phyloP scores from a whole-genome alignment of 768 basidiomycete genomes.

The Xerocomellus intermedius region DNA sequence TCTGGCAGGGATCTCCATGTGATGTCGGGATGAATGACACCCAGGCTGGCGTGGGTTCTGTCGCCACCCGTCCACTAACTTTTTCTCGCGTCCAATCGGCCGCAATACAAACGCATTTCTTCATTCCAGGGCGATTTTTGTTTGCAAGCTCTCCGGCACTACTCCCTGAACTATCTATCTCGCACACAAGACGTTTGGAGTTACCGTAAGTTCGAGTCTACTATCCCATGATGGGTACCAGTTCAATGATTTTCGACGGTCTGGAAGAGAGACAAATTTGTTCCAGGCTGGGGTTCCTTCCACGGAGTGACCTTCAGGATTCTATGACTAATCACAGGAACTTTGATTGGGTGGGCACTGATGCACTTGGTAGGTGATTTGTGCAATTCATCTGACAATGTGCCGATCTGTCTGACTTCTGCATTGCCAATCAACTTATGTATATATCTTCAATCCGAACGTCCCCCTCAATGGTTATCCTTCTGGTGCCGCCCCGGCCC shows the following conservation, averaged over 20 bases:
- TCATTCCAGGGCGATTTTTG: conserved; percentile 18
- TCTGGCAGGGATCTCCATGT: conserved; percentile 26
- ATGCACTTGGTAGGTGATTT: conserved; percentile 8
- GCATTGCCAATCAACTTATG: conserved; percentile 13
- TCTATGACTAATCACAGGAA: conserved; percentile 8
- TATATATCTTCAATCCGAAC: conserved; percentile 12
- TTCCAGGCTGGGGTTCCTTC: conserved; percentile 17
- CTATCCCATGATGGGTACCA: too few species aligned
- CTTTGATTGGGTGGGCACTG: conserved; percentile 12
- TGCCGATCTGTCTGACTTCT: not conserved
- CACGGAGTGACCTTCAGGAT: conserved; percentile 19
- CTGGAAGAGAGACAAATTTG: conserved; percentile 16
- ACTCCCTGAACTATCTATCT: conserved; percentile 7
- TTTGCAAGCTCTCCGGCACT: conserved; percentile 8
- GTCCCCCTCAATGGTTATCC: conserved; percentile 6
- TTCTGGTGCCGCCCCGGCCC: conserved; percentile 2
- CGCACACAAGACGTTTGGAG: conserved; percentile 14
- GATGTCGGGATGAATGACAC: conserved; percentile 23
- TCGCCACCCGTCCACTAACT: not conserved
- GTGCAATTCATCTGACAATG: too few species aligned
- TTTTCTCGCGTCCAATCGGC: not conserved
- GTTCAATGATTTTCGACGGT: not conserved
- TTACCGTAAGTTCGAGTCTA: conserved; percentile 1
- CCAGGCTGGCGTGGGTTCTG: conserved; percentile 3
- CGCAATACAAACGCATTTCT: conserved; percentile 1